A percentile compares a stretch with the other conserved stretches of the same genome.
Evolutionary conservation across 1,284 basidiomycete species (phyloP).

Genomic region (Sphaerobolus stellatus): DNA sequence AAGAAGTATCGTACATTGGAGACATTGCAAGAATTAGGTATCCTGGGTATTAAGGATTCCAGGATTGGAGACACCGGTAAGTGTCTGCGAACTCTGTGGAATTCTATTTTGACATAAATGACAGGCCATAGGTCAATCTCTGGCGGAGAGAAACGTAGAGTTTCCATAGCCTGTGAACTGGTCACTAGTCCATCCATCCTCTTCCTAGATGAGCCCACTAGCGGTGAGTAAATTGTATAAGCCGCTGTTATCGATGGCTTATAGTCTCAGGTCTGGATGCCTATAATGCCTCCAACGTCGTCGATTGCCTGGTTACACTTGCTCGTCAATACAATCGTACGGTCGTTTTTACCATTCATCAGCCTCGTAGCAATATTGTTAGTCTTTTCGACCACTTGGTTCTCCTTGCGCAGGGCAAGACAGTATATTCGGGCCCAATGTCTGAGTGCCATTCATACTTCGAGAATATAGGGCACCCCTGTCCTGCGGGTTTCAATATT

Average conservation of each 20-base stretch:
- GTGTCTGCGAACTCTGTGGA: conserved; percentile 21
- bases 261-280: conserved; percentile 74
- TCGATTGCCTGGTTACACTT: conserved; percentile 84
- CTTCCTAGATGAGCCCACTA: conserved; percentile 96
- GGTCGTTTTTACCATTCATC: conserved; percentile 96
- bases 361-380: conserved; percentile 97
- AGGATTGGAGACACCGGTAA: conserved; percentile 84
- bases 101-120: neutral
- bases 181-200: conserved; percentile 95
- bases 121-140: conserved; percentile 82
- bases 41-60: conserved; percentile 86
- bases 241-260: neutral
- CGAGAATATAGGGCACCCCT: conserved; percentile 73
- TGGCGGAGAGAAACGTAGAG: conserved; percentile 93
- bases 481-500: conserved; percentile 95
- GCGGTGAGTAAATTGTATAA: conserved; percentile 52
- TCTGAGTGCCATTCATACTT: conserved; percentile 80
- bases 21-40: conserved; percentile 94
- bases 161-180: conserved; percentile 97
- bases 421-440: conserved; percentile 82
- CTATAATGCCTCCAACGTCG: conserved; percentile 93
- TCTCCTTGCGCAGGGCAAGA: conserved; percentile 79
- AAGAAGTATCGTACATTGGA: conserved; percentile 94
- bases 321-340: conserved; percentile 92
- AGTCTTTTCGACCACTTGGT: conserved; percentile 91